A percentile compares a stretch with the other conserved stretches of the same genome.
These are phyloP conservation scores for Heterobasidion irregulare DNA, from an alignment of 1,284 basidiomycete species.

Conservation along the genomic window DNA sequence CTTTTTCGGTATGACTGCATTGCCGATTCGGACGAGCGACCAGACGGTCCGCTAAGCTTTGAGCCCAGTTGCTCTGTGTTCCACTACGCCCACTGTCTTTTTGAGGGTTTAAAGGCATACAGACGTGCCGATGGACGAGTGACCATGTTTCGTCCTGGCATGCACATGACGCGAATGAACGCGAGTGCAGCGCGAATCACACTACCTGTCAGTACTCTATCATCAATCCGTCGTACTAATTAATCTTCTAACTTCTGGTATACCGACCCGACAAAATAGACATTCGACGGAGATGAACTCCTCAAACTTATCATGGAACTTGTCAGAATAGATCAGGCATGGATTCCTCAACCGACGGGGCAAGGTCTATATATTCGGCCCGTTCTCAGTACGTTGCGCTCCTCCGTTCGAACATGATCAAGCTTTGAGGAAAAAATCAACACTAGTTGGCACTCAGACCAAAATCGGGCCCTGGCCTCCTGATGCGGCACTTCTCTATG, in stretches of 20 bases:
- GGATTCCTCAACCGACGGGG: conserved; percentile 72
- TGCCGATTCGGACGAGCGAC: not conserved
- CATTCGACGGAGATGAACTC: conserved; percentile 76
- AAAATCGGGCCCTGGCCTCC: too few species aligned
- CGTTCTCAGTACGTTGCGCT: too few species aligned
- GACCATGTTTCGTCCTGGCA: conserved; percentile 91
- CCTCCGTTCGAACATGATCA: too few species aligned
- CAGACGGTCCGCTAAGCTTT: conserved; percentile 65
- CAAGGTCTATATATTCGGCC: too few species aligned
- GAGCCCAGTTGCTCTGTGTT: conserved; percentile 85
- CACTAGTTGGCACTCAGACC: too few species aligned
- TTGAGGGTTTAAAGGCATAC: conserved; percentile 98
- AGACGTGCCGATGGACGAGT: conserved; percentile 71
- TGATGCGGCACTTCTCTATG: conserved; percentile 78
- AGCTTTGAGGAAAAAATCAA: too few species aligned
- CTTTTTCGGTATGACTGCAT: not conserved
- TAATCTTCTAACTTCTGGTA: not conserved
- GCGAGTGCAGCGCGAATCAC: conserved; percentile 66
- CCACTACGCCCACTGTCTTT: conserved; percentile 88
- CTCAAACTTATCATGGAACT: conserved; percentile 87
- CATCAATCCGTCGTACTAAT: not conserved
- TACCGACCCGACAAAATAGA: conserved; percentile 30
- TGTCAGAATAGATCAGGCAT: conserved; percentile 78
- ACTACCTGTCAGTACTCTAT: conserved; percentile 50
- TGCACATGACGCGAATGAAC: conserved; percentile 97